Conservation (phyloP, 257 asterid genomes). For the Linaria vulgaris region DNA sequence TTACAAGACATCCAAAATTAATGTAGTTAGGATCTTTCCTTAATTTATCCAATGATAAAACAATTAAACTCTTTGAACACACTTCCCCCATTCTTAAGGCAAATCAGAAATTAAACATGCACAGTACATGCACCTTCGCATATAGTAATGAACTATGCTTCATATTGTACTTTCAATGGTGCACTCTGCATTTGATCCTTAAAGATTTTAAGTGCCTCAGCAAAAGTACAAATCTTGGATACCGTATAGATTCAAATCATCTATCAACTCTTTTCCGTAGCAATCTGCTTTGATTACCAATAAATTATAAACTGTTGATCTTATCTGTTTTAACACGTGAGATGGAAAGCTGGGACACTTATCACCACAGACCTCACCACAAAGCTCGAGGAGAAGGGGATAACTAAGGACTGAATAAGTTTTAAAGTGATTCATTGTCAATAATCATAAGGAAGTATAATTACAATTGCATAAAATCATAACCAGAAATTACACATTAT, state of each 20-base stretch:
- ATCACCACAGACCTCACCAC: background rate
- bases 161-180: too few relatives aligned
- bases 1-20: too few relatives aligned
- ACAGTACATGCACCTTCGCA: too few relatives aligned
- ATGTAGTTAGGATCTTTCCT: too few relatives aligned
- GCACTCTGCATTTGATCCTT: constrained; percentile 5
- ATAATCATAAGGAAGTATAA: background rate
- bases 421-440: background rate
- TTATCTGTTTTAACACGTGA: background rate
- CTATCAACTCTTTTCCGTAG: background rate
- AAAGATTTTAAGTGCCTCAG: constrained; percentile 7
- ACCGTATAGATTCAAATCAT: background rate
- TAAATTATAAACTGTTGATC: background rate
- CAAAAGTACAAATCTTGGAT: background rate
- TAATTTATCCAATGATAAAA: too few relatives aligned
- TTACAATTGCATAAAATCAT: constrained; percentile 7
- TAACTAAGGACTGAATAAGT: background rate
- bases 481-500: background rate
- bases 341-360: background rate
- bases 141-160: too few relatives aligned
- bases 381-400: background rate
- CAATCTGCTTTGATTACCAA: background rate
- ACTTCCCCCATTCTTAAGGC: too few relatives aligned
- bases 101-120: too few relatives aligned
- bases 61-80: too few relatives aligned